Percentiles rank a stretch among this genome's conserved stretches.
Evolutionary conservation across 1,284 basidiomycete genomes (phyloP).

Genomic region (Rhodotorula glutinis): DNA sequence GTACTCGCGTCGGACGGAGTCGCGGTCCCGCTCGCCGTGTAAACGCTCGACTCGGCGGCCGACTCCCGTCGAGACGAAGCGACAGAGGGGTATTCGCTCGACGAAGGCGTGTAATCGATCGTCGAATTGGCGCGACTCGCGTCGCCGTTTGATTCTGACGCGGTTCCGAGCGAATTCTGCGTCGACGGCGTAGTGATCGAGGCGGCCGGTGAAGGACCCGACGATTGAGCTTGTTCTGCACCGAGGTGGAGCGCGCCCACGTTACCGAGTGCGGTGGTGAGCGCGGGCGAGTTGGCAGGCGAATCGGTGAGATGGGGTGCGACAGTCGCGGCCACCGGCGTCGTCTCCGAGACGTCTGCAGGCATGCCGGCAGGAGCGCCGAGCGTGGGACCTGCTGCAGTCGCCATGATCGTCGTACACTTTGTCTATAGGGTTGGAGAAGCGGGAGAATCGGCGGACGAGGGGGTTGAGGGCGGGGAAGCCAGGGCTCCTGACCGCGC

Average conservation of each 20-base stretch:
- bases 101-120: neutral
- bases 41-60: neutral
- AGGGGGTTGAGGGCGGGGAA: neutral
- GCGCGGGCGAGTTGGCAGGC: neutral
- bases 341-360: neutral
- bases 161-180: neutral
- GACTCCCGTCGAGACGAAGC: neutral
- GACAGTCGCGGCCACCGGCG: no score
- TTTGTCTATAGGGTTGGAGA: neutral
- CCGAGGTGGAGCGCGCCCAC: neutral
- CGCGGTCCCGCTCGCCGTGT: neutral
- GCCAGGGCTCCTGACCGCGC: neutral
- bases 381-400: neutral
- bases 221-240: neutral
- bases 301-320: slow-evolving; percentile 1
- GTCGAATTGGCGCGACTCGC: neutral
- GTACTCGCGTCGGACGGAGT: slow-evolving; percentile 1
- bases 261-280: neutral
- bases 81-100: neutral
- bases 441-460: neutral
- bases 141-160: neutral
- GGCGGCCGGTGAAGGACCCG: neutral
- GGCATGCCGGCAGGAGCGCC: neutral
- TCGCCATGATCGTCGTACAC: neutral
- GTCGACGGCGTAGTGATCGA: neutral